These are phyloP conservation scores for Boletus bicolor DNA, from an alignment of 768 basidiomycete genomes.

Conservation along the genomic window DNA sequence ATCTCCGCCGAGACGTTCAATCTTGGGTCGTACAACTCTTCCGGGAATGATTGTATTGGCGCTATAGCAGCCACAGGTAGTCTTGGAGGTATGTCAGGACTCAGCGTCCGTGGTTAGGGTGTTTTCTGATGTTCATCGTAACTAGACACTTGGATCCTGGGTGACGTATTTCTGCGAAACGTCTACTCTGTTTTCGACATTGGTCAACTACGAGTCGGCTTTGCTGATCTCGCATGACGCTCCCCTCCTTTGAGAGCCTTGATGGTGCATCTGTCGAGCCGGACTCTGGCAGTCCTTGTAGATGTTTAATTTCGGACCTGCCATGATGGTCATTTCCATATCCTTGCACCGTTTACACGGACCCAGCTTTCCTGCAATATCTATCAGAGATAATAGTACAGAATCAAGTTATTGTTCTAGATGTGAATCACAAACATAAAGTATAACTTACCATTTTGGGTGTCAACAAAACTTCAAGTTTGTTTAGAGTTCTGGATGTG, in stretches of 20 bases:
- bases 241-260: neutral
- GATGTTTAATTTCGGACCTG: neutral
- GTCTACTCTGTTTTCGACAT: conserved; percentile 47
- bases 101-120: too few species aligned
- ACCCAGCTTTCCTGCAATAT: neutral
- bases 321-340: neutral
- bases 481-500: too few species aligned
- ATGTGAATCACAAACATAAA: too few species aligned
- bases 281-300: conserved; percentile 1
- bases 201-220: conserved; percentile 39
- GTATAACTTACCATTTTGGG: too few species aligned
- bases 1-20: conserved; percentile 35
- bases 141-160: conserved; percentile 34
- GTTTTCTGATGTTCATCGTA: neutral
- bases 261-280: neutral
- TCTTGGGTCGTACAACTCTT: conserved; percentile 29
- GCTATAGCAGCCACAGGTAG: conserved; percentile 11
- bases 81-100: conserved; percentile 20
- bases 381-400: neutral
- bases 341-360: neutral
- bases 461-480: too few species aligned
- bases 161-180: conserved; percentile 42
- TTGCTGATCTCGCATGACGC: conserved; percentile 32
- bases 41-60: conserved; percentile 18
- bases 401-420: neutral